Base-by-base conservation (phyloP, 306 rosid genomes). In the Bauhinia variegata region DNA sequence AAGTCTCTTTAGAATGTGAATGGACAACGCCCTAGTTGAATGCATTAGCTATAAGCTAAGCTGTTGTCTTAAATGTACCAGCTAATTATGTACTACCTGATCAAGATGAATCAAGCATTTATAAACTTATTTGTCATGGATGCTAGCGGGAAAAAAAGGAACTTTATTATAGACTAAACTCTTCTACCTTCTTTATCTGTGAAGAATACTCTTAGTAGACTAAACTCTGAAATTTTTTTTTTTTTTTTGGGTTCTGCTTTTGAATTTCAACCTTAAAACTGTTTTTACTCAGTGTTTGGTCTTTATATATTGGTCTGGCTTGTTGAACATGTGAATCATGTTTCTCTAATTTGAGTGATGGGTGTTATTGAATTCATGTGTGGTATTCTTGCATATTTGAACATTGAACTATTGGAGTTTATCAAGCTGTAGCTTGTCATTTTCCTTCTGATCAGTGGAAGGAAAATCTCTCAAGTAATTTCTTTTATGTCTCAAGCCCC, bases 41-140 rank as follows among this genome's bases (percentile, higher is more conserved):
- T 30, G 57, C 62, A 19, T 69, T 23, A 52, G 80, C 60, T 59
- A 51, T 19, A 58, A 72, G 67, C 58, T 44, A 51, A 46, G 50
- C 44, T 56, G 48, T 77, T 76, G 71, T 69, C 69, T 68, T 77
- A 53, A 68, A 49, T 57, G 57, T 51, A 55, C 60, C 33, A 14
- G 15, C 7, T 44, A 42, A 12, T n/a, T 52, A 23, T 44, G 63
- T 68, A 72, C 67, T 57, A 49, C 5, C 7, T 41, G 41, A 42
- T 76, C 58, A 53, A 37, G 65, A 72, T 43, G 37, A 82, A 52
- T 65, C 44, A 61, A 52, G 57, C 68, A 54, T 28, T 57, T 57
- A 50, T 55, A 58, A 56, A 54, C 54, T 61, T 68, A 18, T 46
- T 52, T 52, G 14, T 59, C 63, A 58, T 56, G 48, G 56, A 72